phyloP scores from a whole-genome alignment of 257 asterid genomes.

The Salvia hispanica region DNA sequence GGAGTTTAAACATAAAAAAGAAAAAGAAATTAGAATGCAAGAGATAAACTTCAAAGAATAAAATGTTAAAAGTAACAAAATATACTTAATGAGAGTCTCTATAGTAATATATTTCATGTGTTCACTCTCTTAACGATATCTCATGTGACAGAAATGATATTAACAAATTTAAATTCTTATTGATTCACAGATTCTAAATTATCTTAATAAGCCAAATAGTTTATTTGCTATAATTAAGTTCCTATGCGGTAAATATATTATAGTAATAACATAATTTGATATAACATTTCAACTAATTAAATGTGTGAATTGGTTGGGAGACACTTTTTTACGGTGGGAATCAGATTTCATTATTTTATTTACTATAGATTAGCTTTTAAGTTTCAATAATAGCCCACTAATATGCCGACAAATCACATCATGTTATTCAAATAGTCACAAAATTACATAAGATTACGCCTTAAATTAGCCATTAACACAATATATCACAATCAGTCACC shows the following conservation, averaged over 20 bases:
- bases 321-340: constrained; percentile 28
- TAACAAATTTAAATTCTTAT: too few species aligned
- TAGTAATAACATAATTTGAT: background rate
- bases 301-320: constrained; percentile 7
- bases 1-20: too few species aligned
- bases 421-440: constrained; percentile 31
- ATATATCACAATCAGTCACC: constrained; percentile 35
- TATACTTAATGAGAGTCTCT: too few species aligned
- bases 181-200: too few species aligned
- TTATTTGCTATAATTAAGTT: too few species aligned
- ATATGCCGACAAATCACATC: constrained; percentile 53
- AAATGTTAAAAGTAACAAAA: too few species aligned
- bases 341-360: constrained; percentile 18
- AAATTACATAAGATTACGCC: constrained; percentile 31
- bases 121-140: too few species aligned
- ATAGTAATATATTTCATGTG: too few species aligned
- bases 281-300: background rate
- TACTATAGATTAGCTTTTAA: constrained; percentile 43
- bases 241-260: background rate
- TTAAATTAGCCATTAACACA: constrained; percentile 26
- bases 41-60: too few species aligned
- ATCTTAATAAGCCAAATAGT: too few species aligned
- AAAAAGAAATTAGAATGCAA: too few species aligned
- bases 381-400: constrained; percentile 52
- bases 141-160: too few species aligned